Conservation (phyloP, 1,139 yeast species). For the Insectozyma bohioensis region DNA sequence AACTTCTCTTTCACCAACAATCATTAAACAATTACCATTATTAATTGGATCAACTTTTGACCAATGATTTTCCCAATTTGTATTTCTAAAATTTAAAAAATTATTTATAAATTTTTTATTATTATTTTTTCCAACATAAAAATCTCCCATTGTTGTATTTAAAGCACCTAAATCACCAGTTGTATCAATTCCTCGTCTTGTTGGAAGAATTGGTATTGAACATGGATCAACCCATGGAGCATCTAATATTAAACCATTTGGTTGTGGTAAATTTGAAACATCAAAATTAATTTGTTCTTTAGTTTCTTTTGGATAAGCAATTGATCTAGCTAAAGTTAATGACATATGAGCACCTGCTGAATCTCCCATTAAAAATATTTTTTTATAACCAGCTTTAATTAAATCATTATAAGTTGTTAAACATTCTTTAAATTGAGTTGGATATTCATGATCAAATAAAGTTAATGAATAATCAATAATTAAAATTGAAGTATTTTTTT, state of each 20-base stretch:
- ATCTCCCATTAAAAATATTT: slow-evolving; percentile 43
- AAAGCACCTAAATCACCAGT: slow-evolving; percentile 36
- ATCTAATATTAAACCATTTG: slow-evolving; percentile 31
- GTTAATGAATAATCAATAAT: slow-evolving; percentile 42
- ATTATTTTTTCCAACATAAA: slow-evolving; percentile 25
- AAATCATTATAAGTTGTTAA: slow-evolving; percentile 28
- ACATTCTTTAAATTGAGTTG: slow-evolving; percentile 41
- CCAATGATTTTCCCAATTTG: slow-evolving; percentile 30
- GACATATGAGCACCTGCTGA: slow-evolving; percentile 49
- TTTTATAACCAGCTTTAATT: slow-evolving; percentile 25
- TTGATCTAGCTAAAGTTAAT: slow-evolving; percentile 30
- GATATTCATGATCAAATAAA: slow-evolving; percentile 24
- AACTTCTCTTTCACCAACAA: slow-evolving; percentile 42
- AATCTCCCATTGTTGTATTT: slow-evolving; percentile 29
- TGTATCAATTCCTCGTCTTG: slow-evolving; percentile 22
- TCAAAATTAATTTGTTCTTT: slow-evolving; percentile 16
- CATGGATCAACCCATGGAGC: slow-evolving; percentile 44
- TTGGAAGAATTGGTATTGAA: slow-evolving; percentile 18
- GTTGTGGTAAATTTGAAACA: slow-evolving; percentile 22
- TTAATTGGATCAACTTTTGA: slow-evolving; percentile 27
- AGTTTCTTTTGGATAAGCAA: slow-evolving; percentile 34
- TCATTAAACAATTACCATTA: slow-evolving; percentile 25
- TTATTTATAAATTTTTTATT: slow-evolving; percentile 16
- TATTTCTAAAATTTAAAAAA: slow-evolving; percentile 22
- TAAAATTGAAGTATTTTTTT: slow-evolving; percentile 26